phyloP scores from a whole-genome alignment of 2,329 filamentous ascomycete genomes.

The Calonectria henricotiae region DNA sequence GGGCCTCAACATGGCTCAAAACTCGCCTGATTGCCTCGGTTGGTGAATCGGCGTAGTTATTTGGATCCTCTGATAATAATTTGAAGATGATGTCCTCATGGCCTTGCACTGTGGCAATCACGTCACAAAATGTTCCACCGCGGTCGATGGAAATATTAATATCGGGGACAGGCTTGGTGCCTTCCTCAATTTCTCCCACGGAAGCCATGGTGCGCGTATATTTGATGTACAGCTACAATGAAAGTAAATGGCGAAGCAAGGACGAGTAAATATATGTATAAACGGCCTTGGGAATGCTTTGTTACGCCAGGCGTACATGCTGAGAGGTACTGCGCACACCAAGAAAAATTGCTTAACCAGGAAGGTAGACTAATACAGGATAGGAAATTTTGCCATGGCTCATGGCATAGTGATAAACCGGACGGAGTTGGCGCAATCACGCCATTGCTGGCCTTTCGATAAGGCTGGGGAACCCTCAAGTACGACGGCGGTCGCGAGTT shows the following conservation, averaged over 20 bases:
- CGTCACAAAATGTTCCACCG: constrained; percentile 84
- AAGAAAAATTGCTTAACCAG: constrained; percentile 9
- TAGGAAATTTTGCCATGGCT: neutral
- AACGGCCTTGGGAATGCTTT: neutral
- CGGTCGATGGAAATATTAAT: constrained; percentile 65
- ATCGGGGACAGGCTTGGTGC: constrained; percentile 34
- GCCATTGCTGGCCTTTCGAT: neutral
- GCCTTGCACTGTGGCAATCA: constrained; percentile 76
- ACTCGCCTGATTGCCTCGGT: constrained; percentile 80
- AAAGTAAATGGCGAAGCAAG: neutral
- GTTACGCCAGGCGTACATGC: neutral
- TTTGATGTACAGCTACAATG: neutral
- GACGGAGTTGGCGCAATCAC: constrained; percentile 10
- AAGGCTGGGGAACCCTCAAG: neutral
- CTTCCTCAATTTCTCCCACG: neutral
- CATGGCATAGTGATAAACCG: neutral
- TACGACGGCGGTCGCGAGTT: neutral
- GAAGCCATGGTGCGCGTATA: neutral
- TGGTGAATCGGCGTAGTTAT: constrained; percentile 80
- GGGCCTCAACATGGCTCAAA: constrained; percentile 71
- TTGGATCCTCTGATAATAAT: constrained; percentile 81
- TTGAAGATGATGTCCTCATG: constrained; percentile 82
- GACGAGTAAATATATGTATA: constrained; percentile 3
- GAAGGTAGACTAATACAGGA: constrained; percentile 8
- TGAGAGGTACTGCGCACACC: neutral